Evolutionary conservation across 192 early-diverging fungal genomes (phyloP), one percentile per base, ranked within the genome.

Genomic region (Coemansia sp.): DNA sequence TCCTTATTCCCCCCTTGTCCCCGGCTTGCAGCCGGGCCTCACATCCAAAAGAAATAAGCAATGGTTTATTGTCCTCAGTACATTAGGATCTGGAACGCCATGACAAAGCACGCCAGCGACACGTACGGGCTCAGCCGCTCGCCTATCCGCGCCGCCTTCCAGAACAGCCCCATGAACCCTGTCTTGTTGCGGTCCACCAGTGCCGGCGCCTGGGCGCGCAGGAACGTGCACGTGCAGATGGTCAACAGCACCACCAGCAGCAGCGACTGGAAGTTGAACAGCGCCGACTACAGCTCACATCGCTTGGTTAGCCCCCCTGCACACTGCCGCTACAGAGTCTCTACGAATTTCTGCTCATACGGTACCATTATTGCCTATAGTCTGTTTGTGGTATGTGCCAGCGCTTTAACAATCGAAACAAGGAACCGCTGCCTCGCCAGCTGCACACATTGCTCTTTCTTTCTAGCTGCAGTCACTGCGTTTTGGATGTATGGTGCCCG

Each of bases 151-250:
- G 94, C 93, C 14, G 84, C 81, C 67, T 98, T 98, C 94, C 94
- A 98, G 58, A 98, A 87, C 41, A 97, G 66, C 14, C 95, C 94
- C 23, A 90, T 62, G 21, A 95, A 53, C 15, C 93, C 93, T 39
- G 85, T 83, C 77, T 94, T 95, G 78, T 95, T 94, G 49, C 84
- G 79, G 68, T 92, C 91, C 4, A 97, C 60, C 17, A 94, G 66
- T 25, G 83, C 81, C 32, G 91, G 91, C 52, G 92, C 90, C 63
- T 97, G 91, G 12, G 90, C 85, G 34, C 88, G 83, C 42, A 98
- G 56, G 67, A 93, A 97, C 8, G 92, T 91, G 76, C 92, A 97
- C n/a, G 95, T 98, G 74, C 95, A 98, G 59, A 98, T 97, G 34
- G 87, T 58, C 36, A 97, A 79, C 54, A 98, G 81, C 35, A 98